Percentiles rank a stretch among this genome's conserved stretches.
phyloP scores from a whole-genome alignment of 176 grass and related monocot species.

The Calamus simplicifolius region DNA sequence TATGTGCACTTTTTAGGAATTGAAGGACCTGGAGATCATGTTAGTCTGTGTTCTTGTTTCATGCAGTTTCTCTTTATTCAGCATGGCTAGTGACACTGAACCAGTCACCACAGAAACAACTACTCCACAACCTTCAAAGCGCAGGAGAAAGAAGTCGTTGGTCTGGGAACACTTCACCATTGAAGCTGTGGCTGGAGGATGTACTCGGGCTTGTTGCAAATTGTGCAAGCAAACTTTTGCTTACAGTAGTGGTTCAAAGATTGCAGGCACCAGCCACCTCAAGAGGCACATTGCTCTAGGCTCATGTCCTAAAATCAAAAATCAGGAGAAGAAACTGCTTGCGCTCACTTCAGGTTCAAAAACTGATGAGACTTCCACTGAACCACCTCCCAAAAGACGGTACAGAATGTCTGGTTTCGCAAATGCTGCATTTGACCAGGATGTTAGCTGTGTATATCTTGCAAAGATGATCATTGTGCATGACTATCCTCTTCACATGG shows the following conservation, averaged over 20 bases:
- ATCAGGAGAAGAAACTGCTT: slow-evolving; percentile 35
- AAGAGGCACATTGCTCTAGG: slow-evolving; percentile 81
- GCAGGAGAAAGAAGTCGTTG: slow-evolving; percentile 63
- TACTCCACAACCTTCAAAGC: slow-evolving; percentile 34
- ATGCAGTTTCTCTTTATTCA: too few relatives aligned
- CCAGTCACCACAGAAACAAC: slow-evolving; percentile 22
- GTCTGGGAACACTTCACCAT: slow-evolving; percentile 89
- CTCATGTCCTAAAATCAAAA: slow-evolving; percentile 72
- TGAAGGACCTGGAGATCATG: too few relatives aligned
- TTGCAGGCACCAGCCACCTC: slow-evolving; percentile 80
- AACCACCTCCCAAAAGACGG: slow-evolving; percentile 54
- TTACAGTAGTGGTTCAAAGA: slow-evolving; percentile 79
- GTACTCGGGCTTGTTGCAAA: slow-evolving; percentile 70
- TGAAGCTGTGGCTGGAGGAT: slow-evolving; percentile 42
- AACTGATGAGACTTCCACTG: slow-evolving; percentile 30
- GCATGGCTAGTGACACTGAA: slow-evolving; percentile 25
- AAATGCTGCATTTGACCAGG: slow-evolving; percentile 81
- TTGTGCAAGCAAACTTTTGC: slow-evolving; percentile 88
- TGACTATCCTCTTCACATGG: slow-evolving; percentile 86
- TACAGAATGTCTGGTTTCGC: slow-evolving; percentile 62
- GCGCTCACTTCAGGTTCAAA: slow-evolving; percentile 22
- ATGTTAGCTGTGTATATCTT: slow-evolving; percentile 47
- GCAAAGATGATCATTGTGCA: slow-evolving; percentile 81
- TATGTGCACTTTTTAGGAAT: too few relatives aligned
- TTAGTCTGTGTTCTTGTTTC: too few relatives aligned